Evolutionary conservation across 345 rosid genomes (phyloP), one percentile per base, ranked within the genome.

Genomic region (Tarenaya hassleriana): DNA sequence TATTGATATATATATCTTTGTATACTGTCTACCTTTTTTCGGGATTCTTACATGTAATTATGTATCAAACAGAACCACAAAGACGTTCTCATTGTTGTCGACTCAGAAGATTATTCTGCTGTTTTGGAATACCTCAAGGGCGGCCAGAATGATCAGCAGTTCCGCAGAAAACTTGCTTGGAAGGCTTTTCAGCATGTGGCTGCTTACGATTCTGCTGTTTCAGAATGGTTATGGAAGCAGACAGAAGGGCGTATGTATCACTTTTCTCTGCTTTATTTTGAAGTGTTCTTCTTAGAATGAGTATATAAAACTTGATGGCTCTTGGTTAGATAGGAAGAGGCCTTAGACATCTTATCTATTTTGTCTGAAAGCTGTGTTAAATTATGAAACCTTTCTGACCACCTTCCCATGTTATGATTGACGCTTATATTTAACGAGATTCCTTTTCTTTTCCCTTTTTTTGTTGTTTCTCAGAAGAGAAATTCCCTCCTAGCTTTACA

Each of bases 141-240:
- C 38, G 72, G 68, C 1, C 67, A 73, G 42, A 83, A 61, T 32
- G 84, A 88, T 66, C 79, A 81, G 58, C 81, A 71, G 18, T 81
- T 85, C 61, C 86, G 81, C 11, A 83, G 77, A 69, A 85, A 74
- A 66, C 98, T 88, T 81, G 85, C 91, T 3, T 83, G 95, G 89
- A 85, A 92, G 68, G 97, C 95, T 11, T 85, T 88, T 69, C 82
- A 83, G 54, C 83, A 75, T 62, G 78, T 69, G 67, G 97, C 91
- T 68, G 79, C 94, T 11, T 88, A 85, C 71, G 99, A 88, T 75
- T 81, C 95, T 5, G 88, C 91, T 18, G 85, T 88, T 69, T 92
- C 80, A 64, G 95, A 92, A 71, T 85, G 98, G 97, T 78, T 92
- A 1, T 88, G 94, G 95, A 83, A 76, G 59, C 95, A 83, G 56